A percentile compares a stretch with the other conserved stretches of the same genome.
Evolutionary conservation across 352 stramenopile species (phyloP).

Genomic region (Thalassiosira pacifica): DNA sequence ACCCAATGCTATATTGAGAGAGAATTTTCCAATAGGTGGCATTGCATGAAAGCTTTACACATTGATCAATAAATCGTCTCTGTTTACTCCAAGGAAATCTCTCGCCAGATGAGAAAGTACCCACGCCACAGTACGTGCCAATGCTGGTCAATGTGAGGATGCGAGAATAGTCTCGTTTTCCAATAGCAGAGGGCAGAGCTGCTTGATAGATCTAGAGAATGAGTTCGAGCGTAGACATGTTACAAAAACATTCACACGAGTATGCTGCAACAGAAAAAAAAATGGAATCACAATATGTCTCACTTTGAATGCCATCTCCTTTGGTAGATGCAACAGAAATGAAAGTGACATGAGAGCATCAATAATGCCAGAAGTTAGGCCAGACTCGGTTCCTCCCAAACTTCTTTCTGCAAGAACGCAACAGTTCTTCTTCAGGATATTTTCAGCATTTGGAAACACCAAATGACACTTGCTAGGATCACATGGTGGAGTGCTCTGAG

Average conservation of each 20-base stretch:
- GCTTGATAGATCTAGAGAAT: conserved; percentile 65
- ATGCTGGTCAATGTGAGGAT: conserved; percentile 77
- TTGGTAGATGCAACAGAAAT: conserved; percentile 78
- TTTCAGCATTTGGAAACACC: conserved; percentile 34
- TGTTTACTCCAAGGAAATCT: conserved; percentile 80
- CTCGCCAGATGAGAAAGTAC: conserved; percentile 44
- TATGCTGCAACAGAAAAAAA: too few species aligned
- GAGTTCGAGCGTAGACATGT: too few species aligned
- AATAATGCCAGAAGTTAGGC: conserved; percentile 79
- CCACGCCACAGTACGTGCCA: conserved; percentile 66
- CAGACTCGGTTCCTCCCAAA: conserved; percentile 77
- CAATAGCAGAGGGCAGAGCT: conserved; percentile 77
- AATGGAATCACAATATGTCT: conserved; percentile 23
- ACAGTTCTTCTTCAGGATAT: conserved; percentile 42
- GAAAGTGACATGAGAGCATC: conserved; percentile 79
- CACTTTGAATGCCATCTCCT: conserved; percentile 83
- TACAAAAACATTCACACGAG: too few species aligned
- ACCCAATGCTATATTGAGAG: conserved; percentile 65
- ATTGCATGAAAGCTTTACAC: conserved; percentile 67
- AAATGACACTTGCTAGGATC: not conserved
- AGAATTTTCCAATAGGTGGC: conserved; percentile 79
- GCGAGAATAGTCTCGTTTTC: conserved; percentile 77
- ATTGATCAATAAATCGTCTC: conserved; percentile 78
- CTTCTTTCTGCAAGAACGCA: conserved; percentile 74
- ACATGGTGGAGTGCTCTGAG: conserved; percentile 29